Conservation (phyloP, 352 stramenopile species). For the Phytophthora ramorum region DNA sequence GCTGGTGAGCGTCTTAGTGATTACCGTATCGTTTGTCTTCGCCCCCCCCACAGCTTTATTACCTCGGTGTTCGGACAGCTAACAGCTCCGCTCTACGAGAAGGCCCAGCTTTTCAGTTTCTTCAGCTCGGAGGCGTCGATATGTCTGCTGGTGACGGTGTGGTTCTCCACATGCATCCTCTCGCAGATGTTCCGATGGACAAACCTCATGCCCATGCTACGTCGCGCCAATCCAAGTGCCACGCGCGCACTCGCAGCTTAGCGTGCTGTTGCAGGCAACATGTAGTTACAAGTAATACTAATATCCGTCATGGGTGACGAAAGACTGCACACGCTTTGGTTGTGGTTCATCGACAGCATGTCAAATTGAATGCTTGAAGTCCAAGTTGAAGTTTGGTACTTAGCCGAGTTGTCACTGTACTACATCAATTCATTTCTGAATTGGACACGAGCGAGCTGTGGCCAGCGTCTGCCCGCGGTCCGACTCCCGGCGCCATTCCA, state of each 20-base stretch:
- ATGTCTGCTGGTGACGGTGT: slow-evolving; percentile 85
- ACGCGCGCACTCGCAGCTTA: slow-evolving; percentile 54
- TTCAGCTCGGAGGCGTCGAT: slow-evolving; percentile 88
- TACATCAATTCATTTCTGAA: slow-evolving; percentile 5
- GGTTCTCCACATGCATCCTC: slow-evolving; percentile 91
- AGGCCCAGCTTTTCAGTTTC: slow-evolving; percentile 82
- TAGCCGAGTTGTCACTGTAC: slow-evolving; percentile 11
- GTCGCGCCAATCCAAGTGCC: slow-evolving; percentile 43
- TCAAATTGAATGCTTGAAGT: too few species aligned
- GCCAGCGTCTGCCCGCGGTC: slow-evolving; percentile 7
- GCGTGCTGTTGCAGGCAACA: neutral
- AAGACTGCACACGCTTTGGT: too few species aligned
- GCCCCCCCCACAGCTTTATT: slow-evolving; percentile 67
- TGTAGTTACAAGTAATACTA: slow-evolving; percentile 6
- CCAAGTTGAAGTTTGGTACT: slow-evolving; percentile 22
- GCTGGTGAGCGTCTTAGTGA: neutral
- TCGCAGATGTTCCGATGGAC: slow-evolving; percentile 88
- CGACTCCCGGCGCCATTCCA: neutral
- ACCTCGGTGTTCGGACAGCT: slow-evolving; percentile 90
- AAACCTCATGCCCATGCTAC: slow-evolving; percentile 78
- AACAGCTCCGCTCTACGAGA: slow-evolving; percentile 84
- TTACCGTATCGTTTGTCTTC: neutral
- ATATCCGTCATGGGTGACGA: neutral
- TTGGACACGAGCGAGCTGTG: slow-evolving; percentile 5
- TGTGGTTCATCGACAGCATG: too few species aligned